Percentiles rank a stretch among this genome's conserved stretches.
Evolutionary conservation across 1,284 basidiomycete species (phyloP).

Genomic region (Trichosporon asahii): DNA sequence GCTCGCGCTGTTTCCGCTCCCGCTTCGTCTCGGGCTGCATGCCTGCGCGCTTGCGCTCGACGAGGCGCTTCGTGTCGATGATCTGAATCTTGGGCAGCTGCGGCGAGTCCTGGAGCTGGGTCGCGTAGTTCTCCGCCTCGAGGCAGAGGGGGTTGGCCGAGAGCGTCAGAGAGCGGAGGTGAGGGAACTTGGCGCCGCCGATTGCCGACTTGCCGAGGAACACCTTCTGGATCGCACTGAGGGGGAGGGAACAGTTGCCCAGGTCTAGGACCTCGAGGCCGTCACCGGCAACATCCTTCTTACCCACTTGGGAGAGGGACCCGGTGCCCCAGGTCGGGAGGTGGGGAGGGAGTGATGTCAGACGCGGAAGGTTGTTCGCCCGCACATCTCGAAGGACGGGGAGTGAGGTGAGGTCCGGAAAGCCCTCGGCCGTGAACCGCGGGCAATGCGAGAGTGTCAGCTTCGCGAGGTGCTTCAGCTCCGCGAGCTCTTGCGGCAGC

Average conservation of each 20-base stretch:
- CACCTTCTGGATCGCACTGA: conserved; percentile 18
- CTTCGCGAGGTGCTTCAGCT: conserved; percentile 40
- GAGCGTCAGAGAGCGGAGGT: conserved; percentile 42
- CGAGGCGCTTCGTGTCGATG: conserved; percentile 45
- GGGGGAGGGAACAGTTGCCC: conserved; percentile 45
- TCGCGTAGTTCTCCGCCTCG: conserved; percentile 37
- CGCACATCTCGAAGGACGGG: conserved; percentile 47
- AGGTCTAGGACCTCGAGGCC: conserved; percentile 47
- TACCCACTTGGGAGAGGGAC: conserved; percentile 27
- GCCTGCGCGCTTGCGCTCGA: conserved; percentile 42
- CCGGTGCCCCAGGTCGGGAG: conserved; percentile 44
- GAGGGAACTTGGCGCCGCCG: conserved; percentile 1
- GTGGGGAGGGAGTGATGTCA: conserved; percentile 38
- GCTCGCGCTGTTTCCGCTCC: conserved; percentile 30
- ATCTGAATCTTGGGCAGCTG: conserved; percentile 46
- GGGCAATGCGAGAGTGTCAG: conserved; percentile 49
- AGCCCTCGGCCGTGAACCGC: conserved; percentile 28
- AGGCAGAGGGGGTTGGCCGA: conserved; percentile 42
- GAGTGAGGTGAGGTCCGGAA: conserved; percentile 42
- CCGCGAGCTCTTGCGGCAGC: conserved; percentile 30
- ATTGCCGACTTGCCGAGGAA: background rate
- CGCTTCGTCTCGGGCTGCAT: conserved; percentile 32
- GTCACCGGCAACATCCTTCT: conserved; percentile 28
- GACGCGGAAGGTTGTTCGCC: conserved; percentile 45
- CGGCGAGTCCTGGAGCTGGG: conserved; percentile 32